Evolutionary conservation across 1,284 basidiomycete genomes (phyloP).

Genomic region (Anthracocystis walkeri): DNA sequence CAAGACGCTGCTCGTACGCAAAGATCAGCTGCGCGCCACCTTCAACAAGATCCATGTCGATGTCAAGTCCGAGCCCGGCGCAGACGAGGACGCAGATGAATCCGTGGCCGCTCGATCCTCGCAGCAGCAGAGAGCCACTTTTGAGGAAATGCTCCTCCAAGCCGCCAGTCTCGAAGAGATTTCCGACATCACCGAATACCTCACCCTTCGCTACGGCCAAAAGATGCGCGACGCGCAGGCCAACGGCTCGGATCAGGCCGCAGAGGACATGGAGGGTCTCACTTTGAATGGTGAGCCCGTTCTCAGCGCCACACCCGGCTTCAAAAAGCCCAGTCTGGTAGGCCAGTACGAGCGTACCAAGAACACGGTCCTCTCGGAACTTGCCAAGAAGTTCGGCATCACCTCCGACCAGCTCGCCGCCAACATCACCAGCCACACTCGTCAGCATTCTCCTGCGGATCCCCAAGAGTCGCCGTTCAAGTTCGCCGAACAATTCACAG

Average conservation of each 20-base stretch:
- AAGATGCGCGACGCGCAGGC: constrained; percentile 67
- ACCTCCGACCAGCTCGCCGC: constrained; percentile 81
- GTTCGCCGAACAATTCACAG: constrained; percentile 66
- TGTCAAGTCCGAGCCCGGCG: constrained; percentile 75
- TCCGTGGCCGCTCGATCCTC: constrained; percentile 12
- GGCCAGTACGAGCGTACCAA: constrained; percentile 87
- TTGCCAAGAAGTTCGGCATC: constrained; percentile 85
- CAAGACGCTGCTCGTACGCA: constrained; percentile 62
- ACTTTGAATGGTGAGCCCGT: constrained; percentile 31
- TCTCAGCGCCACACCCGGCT: constrained; percentile 70
- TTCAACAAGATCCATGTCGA: constrained; percentile 70
- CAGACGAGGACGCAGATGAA: constrained; percentile 74
- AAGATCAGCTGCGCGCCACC: constrained; percentile 60
- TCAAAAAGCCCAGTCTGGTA: constrained; percentile 85
- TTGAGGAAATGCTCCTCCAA: constrained; percentile 68
- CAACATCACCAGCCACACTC: constrained; percentile 78
- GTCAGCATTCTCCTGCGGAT: constrained; percentile 76
- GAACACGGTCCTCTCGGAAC: constrained; percentile 79
- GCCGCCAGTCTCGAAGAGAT: constrained; percentile 81
- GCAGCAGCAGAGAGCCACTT: constrained; percentile 26
- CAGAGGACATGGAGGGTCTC: constrained; percentile 69
- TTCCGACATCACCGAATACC: constrained; percentile 91
- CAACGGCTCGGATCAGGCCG: constrained; percentile 77
- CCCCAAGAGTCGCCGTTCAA: constrained; percentile 47
- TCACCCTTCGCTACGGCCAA: constrained; percentile 80